These are phyloP conservation scores for Immersiella caudata DNA, from an alignment of 495 filamentous ascomycete species.

Conservation along the genomic window DNA sequence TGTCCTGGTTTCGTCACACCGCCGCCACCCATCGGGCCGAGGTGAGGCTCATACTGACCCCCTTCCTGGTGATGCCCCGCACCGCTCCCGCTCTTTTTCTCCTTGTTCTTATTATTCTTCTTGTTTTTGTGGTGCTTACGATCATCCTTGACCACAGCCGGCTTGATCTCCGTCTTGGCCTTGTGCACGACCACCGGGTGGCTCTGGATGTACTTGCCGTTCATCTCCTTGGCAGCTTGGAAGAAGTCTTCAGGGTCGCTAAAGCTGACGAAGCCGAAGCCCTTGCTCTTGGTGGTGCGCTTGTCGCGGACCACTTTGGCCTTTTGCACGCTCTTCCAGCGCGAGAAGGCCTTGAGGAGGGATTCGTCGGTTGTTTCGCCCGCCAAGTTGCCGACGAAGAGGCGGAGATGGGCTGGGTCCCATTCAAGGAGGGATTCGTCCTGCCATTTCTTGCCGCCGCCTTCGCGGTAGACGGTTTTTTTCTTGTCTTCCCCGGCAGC, in stretches of 20 bases:
- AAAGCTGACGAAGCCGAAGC: slow-evolving; percentile 96
- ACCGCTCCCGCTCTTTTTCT: slow-evolving; percentile 41
- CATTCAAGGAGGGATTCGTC: slow-evolving; percentile 88
- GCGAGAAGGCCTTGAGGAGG: slow-evolving; percentile 86
- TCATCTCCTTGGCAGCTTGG: slow-evolving; percentile 93
- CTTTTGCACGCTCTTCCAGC: slow-evolving; percentile 86
- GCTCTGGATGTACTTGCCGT: slow-evolving; percentile 98
- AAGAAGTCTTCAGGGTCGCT: slow-evolving; percentile 95
- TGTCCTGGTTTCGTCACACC: slow-evolving; percentile 76
- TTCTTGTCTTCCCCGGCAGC: slow-evolving; percentile 44
- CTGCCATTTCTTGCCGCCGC: slow-evolving; percentile 88
- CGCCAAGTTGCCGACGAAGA: slow-evolving; percentile 97
- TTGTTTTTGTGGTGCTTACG: slow-evolving; percentile 42
- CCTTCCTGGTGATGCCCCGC: slow-evolving; percentile 32
- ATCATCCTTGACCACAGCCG: slow-evolving; percentile 54
- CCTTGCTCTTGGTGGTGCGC: slow-evolving; percentile 90
- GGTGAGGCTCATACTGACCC: slow-evolving; percentile 44
- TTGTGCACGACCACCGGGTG: slow-evolving; percentile 86
- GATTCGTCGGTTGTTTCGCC: slow-evolving; percentile 98
- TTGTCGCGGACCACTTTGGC: slow-evolving; percentile 96
- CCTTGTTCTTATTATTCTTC: slow-evolving; percentile 35
- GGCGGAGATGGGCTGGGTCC: slow-evolving; percentile 91
- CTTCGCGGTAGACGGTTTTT: slow-evolving; percentile 80
- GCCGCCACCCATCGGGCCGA: slow-evolving; percentile 53
- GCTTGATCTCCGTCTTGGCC: slow-evolving; percentile 87